Conservation (phyloP, 306 rosid species). For the Vigna radiata region DNA sequence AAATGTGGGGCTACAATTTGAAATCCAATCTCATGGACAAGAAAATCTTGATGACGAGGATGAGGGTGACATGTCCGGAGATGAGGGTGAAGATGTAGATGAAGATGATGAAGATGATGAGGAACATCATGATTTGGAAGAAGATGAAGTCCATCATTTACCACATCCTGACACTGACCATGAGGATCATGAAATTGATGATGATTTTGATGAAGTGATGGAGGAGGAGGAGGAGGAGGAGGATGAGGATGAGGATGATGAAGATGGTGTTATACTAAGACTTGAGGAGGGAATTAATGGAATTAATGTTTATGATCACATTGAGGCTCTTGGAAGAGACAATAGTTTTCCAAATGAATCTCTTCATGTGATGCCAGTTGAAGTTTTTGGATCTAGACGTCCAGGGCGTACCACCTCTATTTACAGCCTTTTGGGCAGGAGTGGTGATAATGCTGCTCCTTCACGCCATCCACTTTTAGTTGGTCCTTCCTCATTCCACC, state of each 20-base stretch:
- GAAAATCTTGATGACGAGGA: constrained; percentile 89
- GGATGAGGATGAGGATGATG: constrained; percentile 89
- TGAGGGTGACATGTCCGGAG: constrained; percentile 96
- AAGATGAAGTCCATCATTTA: constrained; percentile 85
- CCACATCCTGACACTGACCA: constrained; percentile 93
- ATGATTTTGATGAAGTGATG: constrained; percentile 85
- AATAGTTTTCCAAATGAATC: constrained; percentile 82
- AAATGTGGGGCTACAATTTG: constrained; percentile 71
- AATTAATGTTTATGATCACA: constrained; percentile 91
- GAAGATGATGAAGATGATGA: constrained; percentile 91
- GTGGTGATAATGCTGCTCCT: constrained; percentile 81
- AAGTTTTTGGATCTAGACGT: constrained; percentile 95
- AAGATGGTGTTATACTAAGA: constrained; percentile 89
- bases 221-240: constrained; percentile 71
- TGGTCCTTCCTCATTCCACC: constrained; percentile 72
- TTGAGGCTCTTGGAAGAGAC: constrained; percentile 95
- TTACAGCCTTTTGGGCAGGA: constrained; percentile 91
- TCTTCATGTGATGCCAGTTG: constrained; percentile 96
- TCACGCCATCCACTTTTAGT: constrained; percentile 90
- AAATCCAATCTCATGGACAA: constrained; percentile 79
- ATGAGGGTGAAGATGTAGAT: constrained; percentile 74
- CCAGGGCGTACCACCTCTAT: constrained; percentile 95
- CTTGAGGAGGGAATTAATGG: constrained; percentile 99
- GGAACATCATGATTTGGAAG: constrained; percentile 93
- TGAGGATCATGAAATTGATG: constrained; percentile 94